Evolutionary conservation across 306 rosid species (phyloP).

Genomic region (Trichosanthes truncata): DNA sequence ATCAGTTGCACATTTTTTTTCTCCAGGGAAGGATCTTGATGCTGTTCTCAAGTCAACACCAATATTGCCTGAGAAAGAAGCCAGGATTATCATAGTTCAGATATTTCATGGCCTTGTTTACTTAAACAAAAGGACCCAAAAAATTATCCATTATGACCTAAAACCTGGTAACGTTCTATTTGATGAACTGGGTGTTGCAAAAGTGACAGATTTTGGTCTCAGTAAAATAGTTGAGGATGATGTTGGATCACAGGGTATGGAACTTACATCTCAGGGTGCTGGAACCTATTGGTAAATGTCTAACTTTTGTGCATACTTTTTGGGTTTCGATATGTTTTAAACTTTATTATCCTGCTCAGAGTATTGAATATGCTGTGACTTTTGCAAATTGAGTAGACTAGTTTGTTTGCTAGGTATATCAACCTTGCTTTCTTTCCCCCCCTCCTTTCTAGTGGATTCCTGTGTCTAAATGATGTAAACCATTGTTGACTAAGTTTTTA

Average conservation of each 20-base stretch:
- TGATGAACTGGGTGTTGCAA: slow-evolving; percentile 89
- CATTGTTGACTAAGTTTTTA: not conserved
- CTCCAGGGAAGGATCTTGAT: slow-evolving; percentile 95
- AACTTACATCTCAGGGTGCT: slow-evolving; percentile 99
- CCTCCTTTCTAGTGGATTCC: too few species aligned
- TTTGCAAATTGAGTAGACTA: not conserved
- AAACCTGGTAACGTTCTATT: slow-evolving; percentile 99
- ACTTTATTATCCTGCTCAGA: not conserved
- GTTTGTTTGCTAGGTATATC: not conserved
- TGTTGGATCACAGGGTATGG: slow-evolving; percentile 99
- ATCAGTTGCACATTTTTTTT: not conserved
- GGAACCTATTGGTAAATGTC: slow-evolving; percentile 93
- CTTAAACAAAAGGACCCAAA: slow-evolving; percentile 85
- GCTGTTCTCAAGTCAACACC: slow-evolving; percentile 90
- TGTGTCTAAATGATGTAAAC: not conserved
- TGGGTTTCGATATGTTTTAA: not conserved
- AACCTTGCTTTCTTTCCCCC: not conserved
- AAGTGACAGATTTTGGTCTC: slow-evolving; percentile 99
- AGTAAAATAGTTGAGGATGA: slow-evolving; percentile 96
- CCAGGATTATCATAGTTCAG: slow-evolving; percentile 82
- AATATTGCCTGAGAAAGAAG: slow-evolving; percentile 87
- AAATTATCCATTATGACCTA: slow-evolving; percentile 92
- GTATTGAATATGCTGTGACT: not conserved
- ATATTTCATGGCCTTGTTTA: slow-evolving; percentile 89
- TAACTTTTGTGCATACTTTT: slow-evolving; percentile 14